Conservation (phyloP, 2,329 filamentous ascomycete genomes). For the Pyrenophora seminiperda region DNA sequence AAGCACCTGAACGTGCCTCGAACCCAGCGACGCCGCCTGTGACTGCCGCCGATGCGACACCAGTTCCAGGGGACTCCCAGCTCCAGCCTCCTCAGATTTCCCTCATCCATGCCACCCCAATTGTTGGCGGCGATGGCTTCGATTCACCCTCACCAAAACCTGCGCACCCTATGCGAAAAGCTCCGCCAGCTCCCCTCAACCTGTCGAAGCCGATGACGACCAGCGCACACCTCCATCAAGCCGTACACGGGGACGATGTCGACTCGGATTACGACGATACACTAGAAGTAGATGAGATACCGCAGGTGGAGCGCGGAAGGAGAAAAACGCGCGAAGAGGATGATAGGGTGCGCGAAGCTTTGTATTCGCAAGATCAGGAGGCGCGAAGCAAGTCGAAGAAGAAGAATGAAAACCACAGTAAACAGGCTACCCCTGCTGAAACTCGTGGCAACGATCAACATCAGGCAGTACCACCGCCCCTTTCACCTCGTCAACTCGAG, state of each 20-base stretch:
- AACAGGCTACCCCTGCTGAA: constrained; percentile 35
- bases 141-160: constrained; percentile 42
- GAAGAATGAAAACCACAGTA: constrained; percentile 62
- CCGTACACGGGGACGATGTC: constrained; percentile 62
- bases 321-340: constrained; percentile 88
- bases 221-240: constrained; percentile 53
- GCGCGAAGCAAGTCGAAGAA: constrained; percentile 75
- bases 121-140: constrained; percentile 45
- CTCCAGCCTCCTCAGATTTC: constrained; percentile 44
- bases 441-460: constrained; percentile 22
- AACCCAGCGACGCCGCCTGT: constrained; percentile 21
- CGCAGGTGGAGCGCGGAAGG: constrained; percentile 68
- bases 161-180: constrained; percentile 67
- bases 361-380: constrained; percentile 70
- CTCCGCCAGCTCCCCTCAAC: constrained; percentile 82
- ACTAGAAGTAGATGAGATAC: constrained; percentile 69
- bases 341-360: constrained; percentile 74
- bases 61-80: constrained; percentile 18
- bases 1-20: constrained; percentile 16
- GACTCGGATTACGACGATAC: constrained; percentile 86
- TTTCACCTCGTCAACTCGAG: constrained; percentile 41
- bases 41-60: constrained; percentile 11
- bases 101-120: constrained; percentile 48
- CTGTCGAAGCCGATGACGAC: constrained; percentile 58
- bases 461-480: constrained; percentile 25